These are phyloP conservation scores for Cercospora sojina DNA, from an alignment of 2,329 filamentous ascomycete species.

Conservation along the genomic window DNA sequence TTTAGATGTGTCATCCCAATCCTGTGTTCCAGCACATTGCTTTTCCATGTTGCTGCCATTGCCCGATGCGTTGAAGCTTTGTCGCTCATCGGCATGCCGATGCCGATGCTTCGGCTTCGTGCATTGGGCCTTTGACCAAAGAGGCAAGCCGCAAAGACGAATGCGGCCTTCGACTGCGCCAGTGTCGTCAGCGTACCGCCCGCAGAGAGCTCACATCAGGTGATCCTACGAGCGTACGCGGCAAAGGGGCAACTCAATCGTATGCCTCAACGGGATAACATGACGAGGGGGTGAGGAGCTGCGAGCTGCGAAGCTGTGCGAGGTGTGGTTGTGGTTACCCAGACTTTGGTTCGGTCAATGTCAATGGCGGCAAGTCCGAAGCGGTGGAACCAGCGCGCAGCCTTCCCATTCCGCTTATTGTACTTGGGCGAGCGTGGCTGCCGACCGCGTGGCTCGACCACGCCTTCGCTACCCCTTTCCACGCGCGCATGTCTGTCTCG, in stretches of 20 bases:
- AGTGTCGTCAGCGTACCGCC: background rate
- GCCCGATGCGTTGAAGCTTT: background rate
- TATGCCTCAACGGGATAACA: background rate
- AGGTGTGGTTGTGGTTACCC: background rate
- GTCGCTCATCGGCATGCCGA: background rate
- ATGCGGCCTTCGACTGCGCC: background rate
- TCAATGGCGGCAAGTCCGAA: background rate
- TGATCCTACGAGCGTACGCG: background rate
- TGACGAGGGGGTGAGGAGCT: background rate
- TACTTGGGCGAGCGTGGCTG: background rate
- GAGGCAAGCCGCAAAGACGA: background rate
- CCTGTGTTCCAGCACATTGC: background rate
- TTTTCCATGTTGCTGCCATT: background rate
- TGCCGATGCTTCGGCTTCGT: background rate
- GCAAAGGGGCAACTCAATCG: background rate
- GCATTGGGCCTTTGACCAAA: background rate
- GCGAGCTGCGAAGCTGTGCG: background rate
- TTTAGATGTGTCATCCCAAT: background rate
- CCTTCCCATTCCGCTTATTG: background rate
- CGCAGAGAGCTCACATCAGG: background rate
- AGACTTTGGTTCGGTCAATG: background rate
- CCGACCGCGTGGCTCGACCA: background rate
- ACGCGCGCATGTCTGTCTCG: background rate
- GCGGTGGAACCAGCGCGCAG: background rate
- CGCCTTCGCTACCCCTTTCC: background rate